Evolutionary conservation across 1,284 basidiomycete species (phyloP).

Genomic region (Cutaneotrichosporon sp.): DNA sequence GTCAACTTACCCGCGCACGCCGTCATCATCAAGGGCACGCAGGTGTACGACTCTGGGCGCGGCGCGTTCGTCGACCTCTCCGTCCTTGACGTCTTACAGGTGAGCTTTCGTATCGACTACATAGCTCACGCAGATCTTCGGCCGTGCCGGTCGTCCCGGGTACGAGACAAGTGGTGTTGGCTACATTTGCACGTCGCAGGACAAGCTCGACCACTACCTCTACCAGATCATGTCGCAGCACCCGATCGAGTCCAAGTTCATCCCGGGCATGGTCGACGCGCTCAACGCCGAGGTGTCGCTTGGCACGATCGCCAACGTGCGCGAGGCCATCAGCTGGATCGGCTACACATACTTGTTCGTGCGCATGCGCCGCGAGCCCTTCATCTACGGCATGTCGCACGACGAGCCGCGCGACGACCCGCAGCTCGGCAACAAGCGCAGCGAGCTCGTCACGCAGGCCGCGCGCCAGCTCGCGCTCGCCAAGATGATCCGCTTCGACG

Average conservation of each 20-base stretch:
- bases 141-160: constrained; percentile 94
- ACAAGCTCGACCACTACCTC: constrained; percentile 91
- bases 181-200: constrained; percentile 91
- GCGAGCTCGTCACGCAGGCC: constrained; percentile 69
- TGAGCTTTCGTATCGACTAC: constrained; percentile 22
- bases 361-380: constrained; percentile 90
- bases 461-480: constrained; percentile 71
- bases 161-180: constrained; percentile 94
- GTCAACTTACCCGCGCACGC: constrained; percentile 99
- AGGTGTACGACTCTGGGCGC: constrained; percentile 87
- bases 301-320: constrained; percentile 85
- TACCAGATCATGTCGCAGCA: constrained; percentile 87
- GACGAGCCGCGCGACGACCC: constrained; percentile 76
- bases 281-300: constrained; percentile 95
- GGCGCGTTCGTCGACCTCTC: constrained; percentile 92
- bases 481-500: constrained; percentile 82
- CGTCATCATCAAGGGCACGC: constrained; percentile 97
- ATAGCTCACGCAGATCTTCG: constrained; percentile 70
- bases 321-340: constrained; percentile 92
- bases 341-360: constrained; percentile 98
- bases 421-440: constrained; percentile 71
- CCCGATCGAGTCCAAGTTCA: constrained; percentile 97
- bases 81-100: constrained; percentile 90
- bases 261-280: constrained; percentile 81
- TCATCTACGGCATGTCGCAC: constrained; percentile 83